Base-by-base conservation (phyloP, 495 filamentous ascomycete genomes). In the Trichocladium uniseriatum region DNA sequence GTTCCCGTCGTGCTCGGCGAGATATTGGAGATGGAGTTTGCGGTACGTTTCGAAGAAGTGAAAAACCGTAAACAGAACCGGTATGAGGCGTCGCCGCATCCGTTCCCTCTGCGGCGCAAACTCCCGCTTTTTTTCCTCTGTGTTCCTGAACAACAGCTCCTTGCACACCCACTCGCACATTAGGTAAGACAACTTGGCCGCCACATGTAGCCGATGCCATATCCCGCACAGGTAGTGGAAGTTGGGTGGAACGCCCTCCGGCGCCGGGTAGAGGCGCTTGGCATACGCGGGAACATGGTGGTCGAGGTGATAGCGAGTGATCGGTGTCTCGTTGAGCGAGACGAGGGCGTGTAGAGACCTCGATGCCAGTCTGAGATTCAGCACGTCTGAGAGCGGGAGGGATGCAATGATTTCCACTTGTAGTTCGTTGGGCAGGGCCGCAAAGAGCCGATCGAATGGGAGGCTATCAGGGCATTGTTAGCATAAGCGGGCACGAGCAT, bases 41-140 rank as follows among this genome's bases (percentile, higher is more conserved):
- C 76, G 74, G 53, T 76, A 78, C 4, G 67, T 75, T 53, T 79
- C 76, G 55, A 79, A 79, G 56, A 79, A 79, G 57, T 79, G 76
- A 51, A 78, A 78, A 32, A 78, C 57, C 14, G 76, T 76, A 42
- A 79, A 78, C 13, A 79, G 60, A 19, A 76, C 48, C 3, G 76
- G 76, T 35, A 78, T 71, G 28, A 79, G 59, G 38, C 76, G 72
- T 27, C 74, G 71, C 31, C 75, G 70, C 75, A 79, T 79, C 10
- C 76, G 69, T 52, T 72, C 68, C 49, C 69, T 65, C 52, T 79
- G 75, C 3, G 74, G 69, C 35, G 70, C 73, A 45, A 78, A 79
- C 38, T 76, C 74, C 22, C 56, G 43, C 48, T 60, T 66, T 42
- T 70, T 67, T 11, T 72, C 66, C 53, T 71, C 69, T 14, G 75